A percentile compares a stretch with the other conserved stretches of the same genome.
Conservation (phyloP, 768 basidiomycete species). For the Leccinum uliginosum region DNA sequence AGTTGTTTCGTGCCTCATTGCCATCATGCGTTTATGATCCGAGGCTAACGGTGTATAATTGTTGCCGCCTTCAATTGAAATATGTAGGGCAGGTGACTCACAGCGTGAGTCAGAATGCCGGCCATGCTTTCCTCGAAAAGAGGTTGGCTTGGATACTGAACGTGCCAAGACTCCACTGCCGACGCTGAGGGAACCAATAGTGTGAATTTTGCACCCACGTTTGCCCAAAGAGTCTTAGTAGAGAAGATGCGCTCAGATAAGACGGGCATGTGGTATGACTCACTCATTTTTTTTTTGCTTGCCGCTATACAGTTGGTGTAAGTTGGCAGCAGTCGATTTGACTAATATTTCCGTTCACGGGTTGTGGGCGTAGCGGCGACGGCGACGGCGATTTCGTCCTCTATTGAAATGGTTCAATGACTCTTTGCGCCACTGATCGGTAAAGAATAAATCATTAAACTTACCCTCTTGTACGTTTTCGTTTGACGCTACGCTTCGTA, state of each 20-base stretch:
- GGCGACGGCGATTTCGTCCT: neutral
- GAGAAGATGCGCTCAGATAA: neutral
- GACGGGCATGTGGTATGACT: neutral
- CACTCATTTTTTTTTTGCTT: neutral
- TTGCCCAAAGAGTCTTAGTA: neutral
- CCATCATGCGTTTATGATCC: conserved; percentile 4
- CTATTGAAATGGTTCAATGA: neutral
- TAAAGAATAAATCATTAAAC: conserved; percentile 2
- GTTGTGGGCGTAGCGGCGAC: neutral
- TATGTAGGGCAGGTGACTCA: neutral
- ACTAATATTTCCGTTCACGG: conserved; percentile 1
- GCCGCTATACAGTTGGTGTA: neutral
- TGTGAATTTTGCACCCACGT: neutral
- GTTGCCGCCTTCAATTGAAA: neutral
- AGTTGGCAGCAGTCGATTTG: neutral
- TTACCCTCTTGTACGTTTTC: neutral
- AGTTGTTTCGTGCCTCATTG: conserved; percentile 4
- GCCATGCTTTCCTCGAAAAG: conserved; percentile 1
- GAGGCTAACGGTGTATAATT: conserved; percentile 2
- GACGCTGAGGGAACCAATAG: neutral
- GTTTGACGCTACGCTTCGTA: neutral
- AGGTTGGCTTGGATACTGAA: neutral
- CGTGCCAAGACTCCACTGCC: neutral
- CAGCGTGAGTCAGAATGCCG: neutral
- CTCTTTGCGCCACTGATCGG: conserved; percentile 6